Conservation (phyloP, 164 flowering plant species). For the Buxus sempervirens region DNA sequence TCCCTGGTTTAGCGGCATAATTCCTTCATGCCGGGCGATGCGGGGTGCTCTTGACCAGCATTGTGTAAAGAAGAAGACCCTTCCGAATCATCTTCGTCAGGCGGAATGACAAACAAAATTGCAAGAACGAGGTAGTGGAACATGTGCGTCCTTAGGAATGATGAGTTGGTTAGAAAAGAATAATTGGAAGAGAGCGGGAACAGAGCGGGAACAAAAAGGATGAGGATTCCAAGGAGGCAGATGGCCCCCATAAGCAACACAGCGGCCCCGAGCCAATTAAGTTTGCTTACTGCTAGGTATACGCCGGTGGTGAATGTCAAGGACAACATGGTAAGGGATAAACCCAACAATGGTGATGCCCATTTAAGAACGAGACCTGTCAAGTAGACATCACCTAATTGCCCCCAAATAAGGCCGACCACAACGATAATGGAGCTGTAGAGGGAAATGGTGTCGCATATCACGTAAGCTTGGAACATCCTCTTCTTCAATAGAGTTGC, state of each 20-base stretch:
- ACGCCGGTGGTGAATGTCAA: conserved; percentile 13
- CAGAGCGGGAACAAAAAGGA: too few species aligned
- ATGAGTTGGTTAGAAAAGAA: too few species aligned
- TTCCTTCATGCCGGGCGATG: too few species aligned
- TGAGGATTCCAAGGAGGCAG: background rate
- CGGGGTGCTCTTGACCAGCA: too few species aligned
- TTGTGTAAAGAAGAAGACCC: too few species aligned
- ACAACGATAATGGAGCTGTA: background rate
- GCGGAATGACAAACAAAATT: too few species aligned
- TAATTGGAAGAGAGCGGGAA: too few species aligned
- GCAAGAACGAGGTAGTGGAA: too few species aligned
- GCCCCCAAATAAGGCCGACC: too few species aligned
- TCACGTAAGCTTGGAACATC: conserved; percentile 6
- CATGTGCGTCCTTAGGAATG: too few species aligned
- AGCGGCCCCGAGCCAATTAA: conserved; percentile 7
- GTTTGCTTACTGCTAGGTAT: conserved; percentile 1
- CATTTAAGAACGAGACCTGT: background rate
- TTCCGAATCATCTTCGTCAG: too few species aligned
- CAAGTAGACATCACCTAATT: conserved; percentile 1
- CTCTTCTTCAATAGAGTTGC: background rate
- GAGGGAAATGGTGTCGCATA: conserved; percentile 10
- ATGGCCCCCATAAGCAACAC: conserved; percentile 4
- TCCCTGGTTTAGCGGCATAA: too few species aligned
- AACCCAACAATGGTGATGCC: background rate
- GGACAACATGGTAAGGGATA: conserved; percentile 13